Percentiles rank a stretch among this genome's conserved stretches.
phyloP scores from a whole-genome alignment of 2,329 filamentous ascomycete genomes.

The Juglanconis juglandina region DNA sequence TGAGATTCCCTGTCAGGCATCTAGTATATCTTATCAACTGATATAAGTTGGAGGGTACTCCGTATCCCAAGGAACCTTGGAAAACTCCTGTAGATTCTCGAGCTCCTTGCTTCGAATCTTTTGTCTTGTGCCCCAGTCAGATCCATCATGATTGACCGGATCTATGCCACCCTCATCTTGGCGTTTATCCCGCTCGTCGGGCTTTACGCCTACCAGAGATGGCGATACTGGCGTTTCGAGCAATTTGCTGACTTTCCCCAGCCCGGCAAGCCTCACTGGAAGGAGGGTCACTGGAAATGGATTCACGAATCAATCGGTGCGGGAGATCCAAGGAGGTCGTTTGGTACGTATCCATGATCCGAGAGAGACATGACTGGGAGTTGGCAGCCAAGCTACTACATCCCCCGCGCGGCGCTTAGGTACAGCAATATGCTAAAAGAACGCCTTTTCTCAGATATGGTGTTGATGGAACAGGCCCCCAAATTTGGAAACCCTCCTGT shows the following conservation, averaged over 20 bases:
- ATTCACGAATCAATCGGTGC: not conserved
- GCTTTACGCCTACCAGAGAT: not conserved
- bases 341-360: not conserved
- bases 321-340: not conserved
- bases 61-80: no score
- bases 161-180: not conserved
- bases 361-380: no score
- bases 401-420: no score
- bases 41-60: no score
- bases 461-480: not conserved
- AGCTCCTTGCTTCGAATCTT: not conserved
- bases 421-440: not conserved
- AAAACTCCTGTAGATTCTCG: not conserved
- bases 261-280: not conserved
- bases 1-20: not conserved
- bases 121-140: not conserved
- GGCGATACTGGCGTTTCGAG: not conserved
- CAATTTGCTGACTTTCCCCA: not conserved
- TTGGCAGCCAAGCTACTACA: no score
- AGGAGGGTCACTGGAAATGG: not conserved
- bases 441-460: not conserved
- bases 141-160: not conserved
- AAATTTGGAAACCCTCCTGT: slow-evolving; percentile 28
- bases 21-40: not conserved
- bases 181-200: not conserved